Evolutionary conservation across 768 basidiomycete genomes (phyloP).

Genomic region (Austroboletus eburneus): DNA sequence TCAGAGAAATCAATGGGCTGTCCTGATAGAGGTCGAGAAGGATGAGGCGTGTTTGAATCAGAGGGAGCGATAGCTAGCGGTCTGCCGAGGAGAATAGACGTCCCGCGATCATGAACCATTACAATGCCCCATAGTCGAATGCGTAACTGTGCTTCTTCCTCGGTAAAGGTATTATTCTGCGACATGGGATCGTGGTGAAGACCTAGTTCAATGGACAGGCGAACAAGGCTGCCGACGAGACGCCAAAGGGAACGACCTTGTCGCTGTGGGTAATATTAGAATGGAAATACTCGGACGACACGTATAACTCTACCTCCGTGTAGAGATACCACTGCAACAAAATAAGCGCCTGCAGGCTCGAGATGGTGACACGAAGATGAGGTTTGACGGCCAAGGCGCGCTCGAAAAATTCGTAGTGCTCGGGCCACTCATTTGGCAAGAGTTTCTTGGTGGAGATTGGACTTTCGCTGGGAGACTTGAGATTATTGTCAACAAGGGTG

Average conservation of each 20-base stretch:
- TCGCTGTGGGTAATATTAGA: slow-evolving; percentile 43
- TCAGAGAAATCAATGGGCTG: slow-evolving; percentile 57
- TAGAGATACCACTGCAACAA: slow-evolving; percentile 88
- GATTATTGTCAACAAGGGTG: slow-evolving; percentile 45
- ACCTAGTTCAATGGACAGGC: slow-evolving; percentile 78
- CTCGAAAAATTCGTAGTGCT: slow-evolving; percentile 82
- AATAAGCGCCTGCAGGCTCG: slow-evolving; percentile 79
- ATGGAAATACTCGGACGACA: not conserved
- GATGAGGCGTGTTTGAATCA: slow-evolving; percentile 79
- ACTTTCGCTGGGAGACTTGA: slow-evolving; percentile 30
- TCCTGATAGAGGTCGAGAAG: slow-evolving; percentile 39
- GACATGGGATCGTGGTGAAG: slow-evolving; percentile 80
- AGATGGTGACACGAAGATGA: slow-evolving; percentile 76
- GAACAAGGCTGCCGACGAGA: slow-evolving; percentile 79
- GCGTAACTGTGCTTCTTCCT: slow-evolving; percentile 73
- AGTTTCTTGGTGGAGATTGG: slow-evolving; percentile 52
- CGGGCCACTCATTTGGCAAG: slow-evolving; percentile 64
- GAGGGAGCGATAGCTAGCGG: slow-evolving; percentile 78
- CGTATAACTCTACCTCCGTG: slow-evolving; percentile 58
- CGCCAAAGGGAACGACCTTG: slow-evolving; percentile 90
- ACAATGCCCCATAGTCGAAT: slow-evolving; percentile 84
- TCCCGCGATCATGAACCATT: slow-evolving; percentile 83
- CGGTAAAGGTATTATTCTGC: slow-evolving; percentile 58
- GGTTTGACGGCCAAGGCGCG: slow-evolving; percentile 75
- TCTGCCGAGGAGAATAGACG: slow-evolving; percentile 81